phyloP scores from a whole-genome alignment of 805 yeast genomes.

The Zygosaccharomyces pseudorouxii region DNA sequence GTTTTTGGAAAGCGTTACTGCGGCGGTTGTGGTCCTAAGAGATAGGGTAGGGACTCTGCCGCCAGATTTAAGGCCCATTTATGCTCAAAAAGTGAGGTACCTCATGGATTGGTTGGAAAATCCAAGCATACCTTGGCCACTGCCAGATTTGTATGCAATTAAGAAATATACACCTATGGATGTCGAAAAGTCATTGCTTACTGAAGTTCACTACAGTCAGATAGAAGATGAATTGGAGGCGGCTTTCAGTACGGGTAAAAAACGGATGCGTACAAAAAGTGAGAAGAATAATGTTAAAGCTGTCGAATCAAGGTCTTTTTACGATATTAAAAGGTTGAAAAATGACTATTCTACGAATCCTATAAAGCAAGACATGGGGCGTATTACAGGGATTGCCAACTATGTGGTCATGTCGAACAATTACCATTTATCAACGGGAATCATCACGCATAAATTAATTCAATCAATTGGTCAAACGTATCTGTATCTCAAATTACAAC shows the following conservation, averaged over 20 bases:
- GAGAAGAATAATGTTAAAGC: slow-evolving; percentile 8
- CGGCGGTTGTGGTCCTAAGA: slow-evolving; percentile 77
- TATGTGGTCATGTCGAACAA: slow-evolving; percentile 37
- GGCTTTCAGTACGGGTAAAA: slow-evolving; percentile 29
- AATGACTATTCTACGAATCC: slow-evolving; percentile 71
- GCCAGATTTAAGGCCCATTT: slow-evolving; percentile 71
- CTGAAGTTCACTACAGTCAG: slow-evolving; percentile 62
- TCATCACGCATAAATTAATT: slow-evolving; percentile 60
- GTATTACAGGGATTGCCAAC: slow-evolving; percentile 47
- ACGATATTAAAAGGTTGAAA: slow-evolving; percentile 56
- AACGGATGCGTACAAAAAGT: slow-evolving; percentile 24
- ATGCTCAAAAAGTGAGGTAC: slow-evolving; percentile 58
- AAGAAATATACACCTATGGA: slow-evolving; percentile 63
- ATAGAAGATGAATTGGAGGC: slow-evolving; percentile 42
- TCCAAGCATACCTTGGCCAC: slow-evolving; percentile 57
- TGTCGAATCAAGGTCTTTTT: slow-evolving; percentile 36
- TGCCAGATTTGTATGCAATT: slow-evolving; percentile 66
- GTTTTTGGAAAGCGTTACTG: slow-evolving; percentile 63
- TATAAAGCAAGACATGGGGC: slow-evolving; percentile 47
- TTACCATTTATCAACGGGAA: slow-evolving; percentile 35
- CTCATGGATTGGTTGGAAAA: slow-evolving; percentile 58
- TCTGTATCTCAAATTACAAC: slow-evolving; percentile 40
- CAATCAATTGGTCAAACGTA: slow-evolving; percentile 50
- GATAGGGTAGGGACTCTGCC: slow-evolving; percentile 81
- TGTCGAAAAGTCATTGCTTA: slow-evolving; percentile 70